Evolutionary conservation across 2,329 filamentous ascomycete species (phyloP).

Genomic region (Phialocephala subalpina): DNA sequence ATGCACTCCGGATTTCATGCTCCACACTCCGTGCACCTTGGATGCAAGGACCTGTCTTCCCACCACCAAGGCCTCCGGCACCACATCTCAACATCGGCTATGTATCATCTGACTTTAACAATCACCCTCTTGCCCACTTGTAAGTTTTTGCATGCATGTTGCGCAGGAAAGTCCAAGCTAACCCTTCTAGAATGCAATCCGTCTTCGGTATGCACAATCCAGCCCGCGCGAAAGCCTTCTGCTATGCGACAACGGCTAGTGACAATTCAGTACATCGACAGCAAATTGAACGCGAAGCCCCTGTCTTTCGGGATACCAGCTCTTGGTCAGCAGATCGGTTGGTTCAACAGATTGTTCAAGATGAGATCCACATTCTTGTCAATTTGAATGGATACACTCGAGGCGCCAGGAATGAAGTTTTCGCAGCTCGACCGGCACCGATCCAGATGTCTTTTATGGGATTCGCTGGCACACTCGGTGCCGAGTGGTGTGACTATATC

Average conservation of each 20-base stretch:
- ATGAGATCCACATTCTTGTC: conserved; percentile 92
- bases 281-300: conserved; percentile 92
- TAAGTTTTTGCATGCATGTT: conserved; percentile 47
- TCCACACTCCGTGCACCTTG: conserved; percentile 88
- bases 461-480: conserved; percentile 93
- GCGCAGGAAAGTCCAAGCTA: conserved; percentile 11
- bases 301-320: conserved; percentile 89
- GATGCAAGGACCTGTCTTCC: conserved; percentile 82
- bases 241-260: conserved; percentile 93
- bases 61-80: conserved; percentile 82
- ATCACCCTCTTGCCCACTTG: conserved; percentile 93
- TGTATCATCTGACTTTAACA: conserved; percentile 98
- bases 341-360: conserved; percentile 84
- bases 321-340: conserved; percentile 85
- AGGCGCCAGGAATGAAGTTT: conserved; percentile 96
- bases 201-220: conserved; percentile 92
- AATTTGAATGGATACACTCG: conserved; percentile 99
- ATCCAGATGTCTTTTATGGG: conserved; percentile 99
- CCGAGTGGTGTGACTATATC: conserved; percentile 98
- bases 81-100: conserved; percentile 93
- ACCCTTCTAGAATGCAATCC: conserved; percentile 80
- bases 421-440: conserved; percentile 91
- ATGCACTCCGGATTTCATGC: conserved; percentile 90
- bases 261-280: conserved; percentile 89
- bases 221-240: conserved; percentile 80